Base-by-base conservation (phyloP, 169 alveolate species). In the Besnoitia besnoiti region DNA sequence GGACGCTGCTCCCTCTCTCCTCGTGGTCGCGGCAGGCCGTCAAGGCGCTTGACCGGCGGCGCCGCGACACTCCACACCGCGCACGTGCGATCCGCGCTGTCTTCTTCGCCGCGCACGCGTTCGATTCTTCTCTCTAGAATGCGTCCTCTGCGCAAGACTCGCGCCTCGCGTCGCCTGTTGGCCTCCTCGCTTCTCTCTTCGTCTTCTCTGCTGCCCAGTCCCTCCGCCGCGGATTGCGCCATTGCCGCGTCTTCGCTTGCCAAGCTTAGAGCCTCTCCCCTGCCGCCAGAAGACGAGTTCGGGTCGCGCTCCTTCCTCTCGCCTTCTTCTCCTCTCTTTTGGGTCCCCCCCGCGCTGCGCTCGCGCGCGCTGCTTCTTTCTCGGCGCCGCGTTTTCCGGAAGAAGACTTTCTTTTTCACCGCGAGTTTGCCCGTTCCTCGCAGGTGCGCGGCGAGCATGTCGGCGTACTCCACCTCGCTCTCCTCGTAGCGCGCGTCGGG, bases 401-500 rank as follows among this genome's bases (percentile, higher is more conserved):
- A 67, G 19, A 35, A 35, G 42, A 77, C 21, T 10, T 37, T 24
- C 30, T 27, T 39, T 35, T 77, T 77, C 87, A 5, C 21, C 7
- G 87, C 87, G 37, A 77, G 55, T 27, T 77, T 77, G 3, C 87
- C 87, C 61, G 87, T 27, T 0, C 30, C 49, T 40, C 87, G n/a
- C 59, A 77, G 59, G 55, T 77, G 87, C n/a, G 35, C 87, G 40
- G 55, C 87, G 40, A 77, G n/a, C 40, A 42, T 10, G 5, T 77
- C 87, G 3, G 87, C 87, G 21, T 77, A 77, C 87, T 77, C 87
- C 7, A 39, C 14, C 14, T 27, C 59, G 35, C 87, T 77, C 19
- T 62, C 89, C 14, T 35, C 49, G 33, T 46, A 44, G 44, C 94
- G 89, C 33, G 88, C 21, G 87, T 94, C 96, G 0, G 90, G 40